A percentile compares a stretch with the other conserved stretches of the same genome.
Conservation (phyloP, 108 stramenopile genomes). For the Pseudonitzschia multiseries region DNA sequence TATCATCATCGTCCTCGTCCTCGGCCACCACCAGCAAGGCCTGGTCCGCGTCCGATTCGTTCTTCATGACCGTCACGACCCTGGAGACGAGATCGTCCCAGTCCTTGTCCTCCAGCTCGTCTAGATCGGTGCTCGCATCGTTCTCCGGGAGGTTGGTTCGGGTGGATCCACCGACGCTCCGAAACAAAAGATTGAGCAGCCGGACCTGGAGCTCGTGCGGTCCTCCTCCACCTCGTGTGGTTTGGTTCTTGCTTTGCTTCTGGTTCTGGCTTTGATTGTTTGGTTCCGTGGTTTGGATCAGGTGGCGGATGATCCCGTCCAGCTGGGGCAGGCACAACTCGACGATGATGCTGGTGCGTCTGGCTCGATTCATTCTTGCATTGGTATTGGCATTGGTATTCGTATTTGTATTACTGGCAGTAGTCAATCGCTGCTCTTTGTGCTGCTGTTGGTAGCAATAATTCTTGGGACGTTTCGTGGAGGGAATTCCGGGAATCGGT, state of each 20-base stretch:
- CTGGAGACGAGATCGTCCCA: constrained; percentile 66
- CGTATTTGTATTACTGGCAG: no score
- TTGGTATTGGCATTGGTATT: no score
- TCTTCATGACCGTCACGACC: constrained; percentile 78
- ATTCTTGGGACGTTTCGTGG: constrained; percentile 10
- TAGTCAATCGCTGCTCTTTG: neutral
- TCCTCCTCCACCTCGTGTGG: constrained; percentile 33
- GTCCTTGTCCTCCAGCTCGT: constrained; percentile 70
- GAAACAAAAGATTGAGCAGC: constrained; percentile 78
- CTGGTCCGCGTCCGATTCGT: constrained; percentile 43
- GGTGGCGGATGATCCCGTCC: constrained; percentile 39
- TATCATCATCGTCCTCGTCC: neutral
- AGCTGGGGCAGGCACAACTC: constrained; percentile 23
- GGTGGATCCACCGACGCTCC: constrained; percentile 67
- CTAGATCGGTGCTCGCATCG: constrained; percentile 41
- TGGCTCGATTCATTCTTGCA: neutral
- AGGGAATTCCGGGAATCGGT: constrained; percentile 35
- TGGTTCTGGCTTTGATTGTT: neutral
- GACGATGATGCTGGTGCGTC: constrained; percentile 25
- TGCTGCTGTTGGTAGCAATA: constrained; percentile 9
- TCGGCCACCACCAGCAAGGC: constrained; percentile 59
- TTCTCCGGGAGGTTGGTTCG: constrained; percentile 32
- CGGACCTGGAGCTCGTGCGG: constrained; percentile 59
- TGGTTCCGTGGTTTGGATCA: no score
- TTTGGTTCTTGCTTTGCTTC: neutral